Percentiles rank a stretch among this genome's conserved stretches.
phyloP scores from a whole-genome alignment of 2,329 filamentous ascomycete species.

The Colletotrichum sp. region DNA sequence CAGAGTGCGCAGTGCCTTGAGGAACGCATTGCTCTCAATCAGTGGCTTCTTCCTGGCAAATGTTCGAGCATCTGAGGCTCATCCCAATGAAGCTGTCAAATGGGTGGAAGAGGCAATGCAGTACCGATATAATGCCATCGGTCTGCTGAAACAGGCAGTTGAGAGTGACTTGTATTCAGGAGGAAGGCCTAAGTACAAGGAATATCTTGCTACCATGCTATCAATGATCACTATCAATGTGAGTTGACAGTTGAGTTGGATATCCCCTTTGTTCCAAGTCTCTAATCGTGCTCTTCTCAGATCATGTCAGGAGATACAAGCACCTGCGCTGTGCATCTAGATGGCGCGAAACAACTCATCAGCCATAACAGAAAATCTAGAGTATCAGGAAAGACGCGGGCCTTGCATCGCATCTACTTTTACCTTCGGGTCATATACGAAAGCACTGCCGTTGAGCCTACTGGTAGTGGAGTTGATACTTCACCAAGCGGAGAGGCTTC shows the following conservation, averaged over 20 bases:
- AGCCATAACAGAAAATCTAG: not conserved
- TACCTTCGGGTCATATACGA: slow-evolving; percentile 28
- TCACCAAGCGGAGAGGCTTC: not conserved
- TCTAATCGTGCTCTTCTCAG: not conserved
- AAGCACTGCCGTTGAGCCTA: slow-evolving; percentile 12
- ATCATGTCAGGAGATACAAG: slow-evolving; percentile 29
- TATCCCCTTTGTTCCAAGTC: not conserved
- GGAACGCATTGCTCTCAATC: slow-evolving; percentile 28
- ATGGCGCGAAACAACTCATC: slow-evolving; percentile 25
- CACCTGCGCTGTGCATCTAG: slow-evolving; percentile 27
- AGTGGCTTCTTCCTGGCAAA: slow-evolving; percentile 30
- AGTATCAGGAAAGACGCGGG: slow-evolving; percentile 20
- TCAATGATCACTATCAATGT: slow-evolving; percentile 32
- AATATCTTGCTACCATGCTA: slow-evolving; percentile 29
- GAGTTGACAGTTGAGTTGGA: not conserved
- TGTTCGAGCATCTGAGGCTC: slow-evolving; percentile 10
- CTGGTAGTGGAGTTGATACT: not conserved
- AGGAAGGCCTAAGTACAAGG: slow-evolving; percentile 28
- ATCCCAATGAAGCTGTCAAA: not conserved
- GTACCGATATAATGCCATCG: slow-evolving; percentile 23
- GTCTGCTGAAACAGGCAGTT: slow-evolving; percentile 25
- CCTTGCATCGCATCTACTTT: slow-evolving; percentile 29
- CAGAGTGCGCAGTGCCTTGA: slow-evolving; percentile 24
- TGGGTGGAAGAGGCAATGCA: slow-evolving; percentile 20
- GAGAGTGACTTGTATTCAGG: slow-evolving; percentile 12